These are phyloP conservation scores for Trypanosoma scelopori DNA, from an alignment of 208 protist species.

Conservation along the genomic window DNA sequence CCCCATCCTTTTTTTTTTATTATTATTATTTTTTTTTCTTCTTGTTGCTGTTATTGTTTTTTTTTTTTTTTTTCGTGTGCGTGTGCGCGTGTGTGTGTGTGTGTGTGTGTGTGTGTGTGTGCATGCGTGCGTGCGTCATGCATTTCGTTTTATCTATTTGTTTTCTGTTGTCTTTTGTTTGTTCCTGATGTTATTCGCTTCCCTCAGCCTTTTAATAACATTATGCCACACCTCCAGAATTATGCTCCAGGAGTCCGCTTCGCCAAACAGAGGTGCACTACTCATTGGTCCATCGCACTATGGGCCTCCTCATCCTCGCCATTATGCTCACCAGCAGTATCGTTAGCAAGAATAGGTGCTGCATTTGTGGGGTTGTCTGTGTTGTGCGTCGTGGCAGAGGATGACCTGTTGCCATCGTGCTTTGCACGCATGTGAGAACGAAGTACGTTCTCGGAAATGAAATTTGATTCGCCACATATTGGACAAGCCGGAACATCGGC, in stretches of 20 bases:
- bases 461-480: conserved; percentile 16
- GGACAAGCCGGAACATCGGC: conserved; percentile 6
- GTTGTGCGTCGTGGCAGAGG: background rate
- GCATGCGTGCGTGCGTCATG: too few relatives aligned
- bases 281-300: too few relatives aligned
- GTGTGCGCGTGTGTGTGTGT: background rate
- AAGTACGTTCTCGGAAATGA: conserved; percentile 23
- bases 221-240: conserved; percentile 8
- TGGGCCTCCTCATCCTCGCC: too few relatives aligned
- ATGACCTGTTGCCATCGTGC: background rate
- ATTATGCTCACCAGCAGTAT: too few relatives aligned
- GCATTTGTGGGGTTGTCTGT: background rate
- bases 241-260: background rate
- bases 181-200: background rate
- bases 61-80: conserved; percentile 9
- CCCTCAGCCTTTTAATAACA: background rate
- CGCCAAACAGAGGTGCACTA: too few relatives aligned
- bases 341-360: too few relatives aligned
- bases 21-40: conserved; percentile 11
- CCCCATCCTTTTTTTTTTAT: conserved; percentile 5
- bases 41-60: background rate
- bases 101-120: background rate
- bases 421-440: conserved; percentile 28
- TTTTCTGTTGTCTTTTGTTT: too few relatives aligned
- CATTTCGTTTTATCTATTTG: too few relatives aligned